These are phyloP conservation scores for Pseudozyma flocculosa DNA, from an alignment of 1,284 basidiomycete genomes.

Conservation along the genomic window DNA sequence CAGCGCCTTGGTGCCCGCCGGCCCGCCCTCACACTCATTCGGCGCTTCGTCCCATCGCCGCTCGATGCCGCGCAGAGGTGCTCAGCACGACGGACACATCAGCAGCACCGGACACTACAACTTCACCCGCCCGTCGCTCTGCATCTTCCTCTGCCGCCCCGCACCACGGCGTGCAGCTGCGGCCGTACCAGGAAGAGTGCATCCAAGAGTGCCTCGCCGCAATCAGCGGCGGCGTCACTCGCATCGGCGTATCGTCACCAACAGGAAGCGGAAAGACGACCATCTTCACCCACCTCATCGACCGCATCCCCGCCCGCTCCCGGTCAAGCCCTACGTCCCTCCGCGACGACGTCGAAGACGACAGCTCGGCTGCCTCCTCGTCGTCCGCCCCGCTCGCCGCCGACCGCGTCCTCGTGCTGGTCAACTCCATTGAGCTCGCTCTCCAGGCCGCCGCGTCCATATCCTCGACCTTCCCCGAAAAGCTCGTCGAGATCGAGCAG, in stretches of 20 bases:
- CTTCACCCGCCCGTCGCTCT: background rate
- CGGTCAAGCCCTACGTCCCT: background rate
- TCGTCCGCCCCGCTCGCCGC: slow-evolving; percentile 6
- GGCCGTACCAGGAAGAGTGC: slow-evolving; percentile 88
- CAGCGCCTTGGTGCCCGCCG: no score
- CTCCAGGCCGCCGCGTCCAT: slow-evolving; percentile 80
- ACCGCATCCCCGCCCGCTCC: slow-evolving; percentile 20
- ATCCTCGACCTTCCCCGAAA: slow-evolving; percentile 68
- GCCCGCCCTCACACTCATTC: no score
- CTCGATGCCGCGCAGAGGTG: no score
- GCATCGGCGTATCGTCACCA: slow-evolving; percentile 88
- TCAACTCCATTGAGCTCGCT: slow-evolving; percentile 84
- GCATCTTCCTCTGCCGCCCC: slow-evolving; percentile 7
- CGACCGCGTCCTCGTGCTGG: slow-evolving; percentile 73
- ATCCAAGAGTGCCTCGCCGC: slow-evolving; percentile 76
- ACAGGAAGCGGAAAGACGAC: slow-evolving; percentile 86
- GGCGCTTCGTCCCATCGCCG: no score
- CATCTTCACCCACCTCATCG: slow-evolving; percentile 65
- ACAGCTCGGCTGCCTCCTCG: no score
- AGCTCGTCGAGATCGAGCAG: slow-evolving; percentile 89
- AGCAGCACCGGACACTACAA: no score
- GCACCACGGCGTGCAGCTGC: slow-evolving; percentile 42
- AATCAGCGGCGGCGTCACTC: slow-evolving; percentile 66
- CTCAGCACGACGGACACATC: no score
- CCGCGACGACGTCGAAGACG: background rate